These are phyloP conservation scores for Clarireedia paspali DNA, from an alignment of 2,329 filamentous ascomycete genomes.

Conservation along the genomic window DNA sequence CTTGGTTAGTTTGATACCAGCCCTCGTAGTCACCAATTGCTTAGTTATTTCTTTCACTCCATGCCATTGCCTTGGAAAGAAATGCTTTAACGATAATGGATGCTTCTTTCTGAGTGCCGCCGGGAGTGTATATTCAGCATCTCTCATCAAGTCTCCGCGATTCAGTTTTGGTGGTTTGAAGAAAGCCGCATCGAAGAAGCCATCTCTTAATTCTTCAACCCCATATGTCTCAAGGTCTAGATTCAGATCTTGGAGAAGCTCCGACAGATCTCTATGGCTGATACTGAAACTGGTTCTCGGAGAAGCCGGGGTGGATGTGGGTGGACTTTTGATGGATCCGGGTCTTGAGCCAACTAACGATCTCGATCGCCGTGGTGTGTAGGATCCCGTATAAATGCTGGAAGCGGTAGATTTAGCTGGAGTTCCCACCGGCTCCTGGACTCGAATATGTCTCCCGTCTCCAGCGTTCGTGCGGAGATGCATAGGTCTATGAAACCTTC, in stretches of 20 bases:
- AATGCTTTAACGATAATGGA: constrained; percentile 39
- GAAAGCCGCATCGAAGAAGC: constrained; percentile 37
- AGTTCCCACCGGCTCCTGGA: constrained; percentile 18
- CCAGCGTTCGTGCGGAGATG: constrained; percentile 6
- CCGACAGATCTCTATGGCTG: constrained; percentile 24
- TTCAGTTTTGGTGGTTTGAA: constrained; percentile 34
- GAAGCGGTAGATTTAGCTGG: constrained; percentile 16
- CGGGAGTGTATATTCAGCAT: constrained; percentile 39
- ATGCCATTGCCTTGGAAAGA: constrained; percentile 41
- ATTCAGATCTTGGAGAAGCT: constrained; percentile 28
- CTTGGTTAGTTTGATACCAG: constrained; percentile 44
- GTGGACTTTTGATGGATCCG: constrained; percentile 13
- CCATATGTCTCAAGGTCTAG: constrained; percentile 35
- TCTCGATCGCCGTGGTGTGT: constrained; percentile 22
- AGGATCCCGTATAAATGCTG: constrained; percentile 31
- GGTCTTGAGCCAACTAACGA: constrained; percentile 11
- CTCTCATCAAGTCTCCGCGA: constrained; percentile 33
- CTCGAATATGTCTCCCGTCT: constrained; percentile 22
- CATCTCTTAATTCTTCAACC: constrained; percentile 35
- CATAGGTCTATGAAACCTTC: constrained; percentile 9
- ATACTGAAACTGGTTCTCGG: constrained; percentile 20
- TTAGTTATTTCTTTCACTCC: constrained; percentile 35
- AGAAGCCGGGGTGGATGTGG: constrained; percentile 21
- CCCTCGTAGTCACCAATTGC: constrained; percentile 39
- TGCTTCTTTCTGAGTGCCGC: constrained; percentile 38